phyloP scores from a whole-genome alignment of 345 rosid genomes.

The Syzygium jambos region DNA sequence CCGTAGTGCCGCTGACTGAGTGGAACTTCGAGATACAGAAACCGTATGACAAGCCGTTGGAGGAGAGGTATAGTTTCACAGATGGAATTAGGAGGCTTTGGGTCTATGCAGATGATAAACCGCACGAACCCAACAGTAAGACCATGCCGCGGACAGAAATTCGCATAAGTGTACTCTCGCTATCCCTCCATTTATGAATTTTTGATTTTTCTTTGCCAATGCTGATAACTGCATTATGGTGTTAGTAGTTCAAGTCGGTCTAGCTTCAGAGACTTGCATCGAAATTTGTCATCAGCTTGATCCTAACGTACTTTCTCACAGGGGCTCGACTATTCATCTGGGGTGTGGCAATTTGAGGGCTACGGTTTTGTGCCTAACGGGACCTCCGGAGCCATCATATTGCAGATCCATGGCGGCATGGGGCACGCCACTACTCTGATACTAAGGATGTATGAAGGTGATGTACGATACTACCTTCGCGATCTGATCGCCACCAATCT shows the following conservation, averaged over 20 bases:
- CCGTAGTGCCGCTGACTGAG: constrained; percentile 5
- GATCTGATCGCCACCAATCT: constrained; percentile 5
- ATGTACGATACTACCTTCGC: constrained; percentile 17
- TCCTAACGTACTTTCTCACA: not conserved
- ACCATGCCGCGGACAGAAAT: constrained; percentile 33
- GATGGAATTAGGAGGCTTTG: constrained; percentile 19
- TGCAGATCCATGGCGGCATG: constrained; percentile 24
- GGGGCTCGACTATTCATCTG: constrained; percentile 29
- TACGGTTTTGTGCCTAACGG: constrained; percentile 29
- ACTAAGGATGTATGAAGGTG: constrained; percentile 21
- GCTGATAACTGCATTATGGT: not conserved
- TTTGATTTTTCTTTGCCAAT: not conserved
- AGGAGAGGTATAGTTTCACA: constrained; percentile 18
- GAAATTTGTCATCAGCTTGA: not conserved
- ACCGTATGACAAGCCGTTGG: constrained; percentile 19
- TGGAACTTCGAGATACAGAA: constrained; percentile 17
- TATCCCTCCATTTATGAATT: not conserved
- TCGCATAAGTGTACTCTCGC: constrained; percentile 9
- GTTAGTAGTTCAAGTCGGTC: not conserved
- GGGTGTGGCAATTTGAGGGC: constrained; percentile 39
- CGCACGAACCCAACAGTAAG: constrained; percentile 17
- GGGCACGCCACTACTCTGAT: constrained; percentile 16
- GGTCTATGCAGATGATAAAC: constrained; percentile 35
- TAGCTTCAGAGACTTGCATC: not conserved
- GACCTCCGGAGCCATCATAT: constrained; percentile 24